phyloP scores from a whole-genome alignment of 106 monocot genomes.

The Dioscorea alata region DNA sequence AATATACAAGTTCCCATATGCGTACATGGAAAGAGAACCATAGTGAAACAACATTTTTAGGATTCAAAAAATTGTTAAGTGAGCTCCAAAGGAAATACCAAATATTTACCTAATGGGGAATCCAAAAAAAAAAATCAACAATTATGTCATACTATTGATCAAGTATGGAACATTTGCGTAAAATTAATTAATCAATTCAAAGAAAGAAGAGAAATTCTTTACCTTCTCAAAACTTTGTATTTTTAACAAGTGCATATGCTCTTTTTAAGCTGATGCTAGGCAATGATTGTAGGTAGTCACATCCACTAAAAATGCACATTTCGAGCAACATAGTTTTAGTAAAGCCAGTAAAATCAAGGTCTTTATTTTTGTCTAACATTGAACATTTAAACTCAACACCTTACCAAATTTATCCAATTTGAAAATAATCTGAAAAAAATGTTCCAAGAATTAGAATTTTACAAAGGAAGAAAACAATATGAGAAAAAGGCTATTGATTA shows the following conservation, averaged over 20 bases:
- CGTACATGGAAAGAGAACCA: too few species aligned
- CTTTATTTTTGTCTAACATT: slow-evolving; percentile 43
- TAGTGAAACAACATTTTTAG: too few species aligned
- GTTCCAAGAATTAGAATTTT: slow-evolving; percentile 7
- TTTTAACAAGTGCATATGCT: slow-evolving; percentile 79
- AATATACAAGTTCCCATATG: too few species aligned
- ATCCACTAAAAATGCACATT: slow-evolving; percentile 96
- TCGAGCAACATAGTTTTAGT: slow-evolving; percentile 85
- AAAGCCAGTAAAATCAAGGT: slow-evolving; percentile 73
- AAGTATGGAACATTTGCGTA: too few species aligned
- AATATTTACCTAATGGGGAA: too few species aligned
- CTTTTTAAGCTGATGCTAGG: slow-evolving; percentile 95
- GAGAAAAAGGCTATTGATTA: too few species aligned
- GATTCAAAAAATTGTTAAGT: too few species aligned
- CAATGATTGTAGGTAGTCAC: slow-evolving; percentile 88
- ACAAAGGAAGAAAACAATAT: not conserved
- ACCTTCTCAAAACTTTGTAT: slow-evolving; percentile 90
- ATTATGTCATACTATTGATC: too few species aligned
- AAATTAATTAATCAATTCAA: too few species aligned
- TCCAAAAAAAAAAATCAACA: too few species aligned
- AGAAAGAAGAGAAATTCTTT: slow-evolving; percentile 1
- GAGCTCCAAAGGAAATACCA: too few species aligned
- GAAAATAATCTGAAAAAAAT: slow-evolving; percentile 72
- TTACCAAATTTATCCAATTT: slow-evolving; percentile 98
- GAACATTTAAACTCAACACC: slow-evolving; percentile 76